Percentiles rank a stretch among this genome's conserved stretches.
These are phyloP conservation scores for Neurospora sp. DNA, from an alignment of 495 filamentous ascomycete genomes.

Conservation along the genomic window DNA sequence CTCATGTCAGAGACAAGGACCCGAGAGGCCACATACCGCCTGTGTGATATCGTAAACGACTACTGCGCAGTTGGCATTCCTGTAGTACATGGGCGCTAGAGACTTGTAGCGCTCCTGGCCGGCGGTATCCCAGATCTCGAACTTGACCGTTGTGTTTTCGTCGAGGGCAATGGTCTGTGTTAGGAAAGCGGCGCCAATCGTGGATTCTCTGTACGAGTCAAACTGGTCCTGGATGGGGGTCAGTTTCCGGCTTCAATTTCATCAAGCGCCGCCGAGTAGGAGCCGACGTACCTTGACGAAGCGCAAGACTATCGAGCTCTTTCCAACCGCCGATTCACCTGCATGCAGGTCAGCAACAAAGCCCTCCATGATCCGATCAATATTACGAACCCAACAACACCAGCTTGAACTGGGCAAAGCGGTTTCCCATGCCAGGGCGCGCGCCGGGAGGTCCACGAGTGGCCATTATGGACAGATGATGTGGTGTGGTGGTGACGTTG, in stretches of 20 bases:
- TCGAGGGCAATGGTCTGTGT: slow-evolving; percentile 97
- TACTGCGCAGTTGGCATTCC: slow-evolving; percentile 97
- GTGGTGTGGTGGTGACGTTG: slow-evolving; percentile 3
- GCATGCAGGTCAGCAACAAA: slow-evolving; percentile 30
- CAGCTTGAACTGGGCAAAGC: slow-evolving; percentile 98
- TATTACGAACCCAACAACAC: slow-evolving; percentile 67
- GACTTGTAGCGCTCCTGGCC: slow-evolving; percentile 98
- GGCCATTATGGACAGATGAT: slow-evolving; percentile 51
- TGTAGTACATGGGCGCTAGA: slow-evolving; percentile 97
- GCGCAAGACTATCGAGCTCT: slow-evolving; percentile 95
- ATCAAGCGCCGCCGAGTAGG: neutral
- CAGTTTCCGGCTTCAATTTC: slow-evolving; percentile 4
- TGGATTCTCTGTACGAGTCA: slow-evolving; percentile 97
- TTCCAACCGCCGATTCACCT: slow-evolving; percentile 98
- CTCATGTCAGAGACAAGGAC: neutral
- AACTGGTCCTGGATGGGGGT: slow-evolving; percentile 76
- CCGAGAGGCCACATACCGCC: slow-evolving; percentile 54
- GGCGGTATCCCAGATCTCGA: slow-evolving; percentile 99
- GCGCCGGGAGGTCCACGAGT: slow-evolving; percentile 66
- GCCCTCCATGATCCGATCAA: neutral
- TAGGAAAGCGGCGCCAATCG: slow-evolving; percentile 96
- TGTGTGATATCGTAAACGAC: slow-evolving; percentile 99
- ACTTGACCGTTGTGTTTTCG: slow-evolving; percentile 96
- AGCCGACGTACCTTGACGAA: slow-evolving; percentile 76
- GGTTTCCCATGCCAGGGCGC: slow-evolving; percentile 49